Base-by-base conservation (phyloP, 1,284 basidiomycete species). In the Puccinia coronata region DNA sequence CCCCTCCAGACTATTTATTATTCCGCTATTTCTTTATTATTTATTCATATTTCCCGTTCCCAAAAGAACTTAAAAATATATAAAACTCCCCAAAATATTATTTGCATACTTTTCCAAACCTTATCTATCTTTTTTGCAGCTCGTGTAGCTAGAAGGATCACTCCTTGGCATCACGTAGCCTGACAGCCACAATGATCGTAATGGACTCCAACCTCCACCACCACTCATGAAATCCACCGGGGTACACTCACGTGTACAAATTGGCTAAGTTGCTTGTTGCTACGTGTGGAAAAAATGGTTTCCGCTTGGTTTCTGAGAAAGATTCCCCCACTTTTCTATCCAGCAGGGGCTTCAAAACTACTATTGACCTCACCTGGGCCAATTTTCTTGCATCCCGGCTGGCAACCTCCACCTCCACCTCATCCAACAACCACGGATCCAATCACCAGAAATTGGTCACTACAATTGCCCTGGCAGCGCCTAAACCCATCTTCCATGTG, bases 151-250 rank as follows among this genome's bases (percentile, higher is more conserved):
- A n/a, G n/a, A n/a, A n/a, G n/a, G n/a, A n/a, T n/a, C n/a, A n/a
- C n/a, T n/a, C n/a, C n/a, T n/a, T n/a, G n/a, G n/a, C n/a, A n/a
- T n/a, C n/a, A n/a, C n/a, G n/a, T n/a, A n/a, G n/a, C n/a, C n/a
- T n/a, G 9, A 53, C 11, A 12, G 31, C 76, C 1, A 67, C 76
- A 2, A 36, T 69, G 0, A 39, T 79, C 14, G 47, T 5, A 1
- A 79, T 79, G 63, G 65, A 79, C n/a, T 34, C 61, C 0, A 79
- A 79, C 20, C 76, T 79, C 25, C 76, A 79, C 49, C 61, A 79
- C 65, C 1, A 14, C 2, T n/a, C 16, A 3, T 79, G 76, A 65
- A 79, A 79, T n/a, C 63, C 43, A 1, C 3, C 65, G 0, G 39
- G 49, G 5, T 79, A 53, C 49, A 3, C 20, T 1, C 76, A 70